Percentiles rank a stretch among this genome's conserved stretches.
Conservation (phyloP, 345 rosid genomes). For the Gossypium raimondii region DNA sequence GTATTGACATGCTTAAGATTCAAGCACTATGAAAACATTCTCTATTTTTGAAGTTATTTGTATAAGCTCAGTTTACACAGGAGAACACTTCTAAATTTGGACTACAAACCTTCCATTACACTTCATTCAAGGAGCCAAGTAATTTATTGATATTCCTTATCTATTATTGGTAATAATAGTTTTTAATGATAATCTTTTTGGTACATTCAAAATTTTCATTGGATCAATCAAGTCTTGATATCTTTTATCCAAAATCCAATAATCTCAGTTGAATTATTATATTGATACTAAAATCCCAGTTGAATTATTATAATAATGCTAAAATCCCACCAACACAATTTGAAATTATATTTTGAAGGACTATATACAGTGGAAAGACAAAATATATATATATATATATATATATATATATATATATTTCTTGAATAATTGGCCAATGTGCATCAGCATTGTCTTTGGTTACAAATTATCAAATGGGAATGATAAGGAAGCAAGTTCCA, state of each 20-base stretch:
- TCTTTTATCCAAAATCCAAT: neutral
- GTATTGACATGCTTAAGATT: too few relatives aligned
- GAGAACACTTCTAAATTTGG: too few relatives aligned
- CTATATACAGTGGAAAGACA: neutral
- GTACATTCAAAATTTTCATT: too few relatives aligned
- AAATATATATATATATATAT: too few relatives aligned
- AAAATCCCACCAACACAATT: neutral
- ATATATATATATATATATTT: neutral
- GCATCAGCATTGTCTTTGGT: neutral
- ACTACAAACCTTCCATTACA: too few relatives aligned
- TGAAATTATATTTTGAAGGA: neutral
- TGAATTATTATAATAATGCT: neutral
- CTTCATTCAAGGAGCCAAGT: too few relatives aligned
- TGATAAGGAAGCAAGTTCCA: neutral
- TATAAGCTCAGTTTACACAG: too few relatives aligned
- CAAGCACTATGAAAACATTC: too few relatives aligned
- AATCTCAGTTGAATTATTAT: too few relatives aligned
- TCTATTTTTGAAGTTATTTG: too few relatives aligned
- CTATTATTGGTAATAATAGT: neutral
- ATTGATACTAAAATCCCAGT: neutral
- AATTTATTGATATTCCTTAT: too few relatives aligned
- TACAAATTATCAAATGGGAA: neutral
- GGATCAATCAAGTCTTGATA: neutral
- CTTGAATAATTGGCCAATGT: slow-evolving; percentile 4
- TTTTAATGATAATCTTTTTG: too few relatives aligned